These are phyloP conservation scores for Sporodiniella umbellata DNA, from an alignment of 371 early-diverging fungal species.

Conservation along the genomic window DNA sequence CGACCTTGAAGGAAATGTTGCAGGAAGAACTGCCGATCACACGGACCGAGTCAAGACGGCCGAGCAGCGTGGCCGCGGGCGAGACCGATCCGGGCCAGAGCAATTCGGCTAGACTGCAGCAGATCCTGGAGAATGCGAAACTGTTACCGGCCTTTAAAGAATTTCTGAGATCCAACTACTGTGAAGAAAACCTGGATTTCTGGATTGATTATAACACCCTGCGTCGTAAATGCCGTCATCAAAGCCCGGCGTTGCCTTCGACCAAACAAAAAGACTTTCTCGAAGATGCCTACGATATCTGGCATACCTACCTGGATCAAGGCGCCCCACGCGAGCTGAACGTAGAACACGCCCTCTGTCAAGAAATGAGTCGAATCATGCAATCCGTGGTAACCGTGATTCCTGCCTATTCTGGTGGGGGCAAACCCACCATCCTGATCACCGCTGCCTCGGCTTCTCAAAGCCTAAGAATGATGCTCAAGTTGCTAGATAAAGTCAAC, in stretches of 20 bases:
- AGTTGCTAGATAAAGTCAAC: slow-evolving; percentile 60
- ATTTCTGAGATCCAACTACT: slow-evolving; percentile 63
- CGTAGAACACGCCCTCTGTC: slow-evolving; percentile 49
- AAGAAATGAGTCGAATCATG: slow-evolving; percentile 47
- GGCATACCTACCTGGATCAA: slow-evolving; percentile 56
- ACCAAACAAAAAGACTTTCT: slow-evolving; percentile 41
- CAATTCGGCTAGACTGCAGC: slow-evolving; percentile 53
- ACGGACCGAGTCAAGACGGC: not conserved
- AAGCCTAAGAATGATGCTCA: slow-evolving; percentile 44
- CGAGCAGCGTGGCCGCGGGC: slow-evolving; percentile 12
- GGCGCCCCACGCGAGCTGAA: slow-evolving; percentile 58
- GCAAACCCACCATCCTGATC: slow-evolving; percentile 34
- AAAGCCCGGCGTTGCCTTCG: slow-evolving; percentile 30
- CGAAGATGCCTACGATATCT: slow-evolving; percentile 60
- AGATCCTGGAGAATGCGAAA: slow-evolving; percentile 57
- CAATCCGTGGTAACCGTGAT: slow-evolving; percentile 37
- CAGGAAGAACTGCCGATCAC: too few relatives aligned
- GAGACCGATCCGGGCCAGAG: slow-evolving; percentile 45
- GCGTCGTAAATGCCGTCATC: slow-evolving; percentile 32
- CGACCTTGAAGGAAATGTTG: too few relatives aligned
- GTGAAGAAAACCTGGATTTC: slow-evolving; percentile 72
- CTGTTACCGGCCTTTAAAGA: slow-evolving; percentile 63
- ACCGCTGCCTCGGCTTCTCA: slow-evolving; percentile 37
- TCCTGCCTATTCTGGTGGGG: slow-evolving; percentile 29
- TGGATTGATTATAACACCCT: slow-evolving; percentile 56